Base-by-base conservation (phyloP, 139 green algal genomes). In the Marvania coccoides region DNA sequence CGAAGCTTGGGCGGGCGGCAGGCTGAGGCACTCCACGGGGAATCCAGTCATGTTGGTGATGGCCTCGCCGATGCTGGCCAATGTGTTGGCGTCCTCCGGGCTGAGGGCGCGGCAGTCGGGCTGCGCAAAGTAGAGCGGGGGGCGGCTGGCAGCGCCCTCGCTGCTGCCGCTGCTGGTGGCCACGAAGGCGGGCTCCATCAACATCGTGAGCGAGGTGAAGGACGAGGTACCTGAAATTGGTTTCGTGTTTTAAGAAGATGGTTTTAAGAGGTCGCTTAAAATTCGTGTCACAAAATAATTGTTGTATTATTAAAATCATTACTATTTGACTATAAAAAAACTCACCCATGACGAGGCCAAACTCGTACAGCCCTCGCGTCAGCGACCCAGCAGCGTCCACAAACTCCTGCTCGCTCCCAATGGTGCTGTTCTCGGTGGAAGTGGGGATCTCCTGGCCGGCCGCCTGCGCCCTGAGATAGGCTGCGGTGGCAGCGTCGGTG, bases 151-250 rank as follows among this genome's bases (percentile, higher is more conserved):
- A 47, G 13, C 10, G 65, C 39, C n/a, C 26, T 36, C 5, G 66
- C 10, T 26, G 34, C n/a, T 55, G 23, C 34, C 15, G 13, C 31
- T 8, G 33, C 34, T 40, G 13, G 63, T 47, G 2, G 42, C 15
- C 4, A 87, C 62, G 28, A 86, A 82, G 30, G 74, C 74, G 3
- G 79, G 81, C 58, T 87, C 81, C 30, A 87, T 66, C 9, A 87
- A 51, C 5, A 82, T 63, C 0, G 61, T 76, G 34, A 71, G 47
- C n/a, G 65, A 59, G 14, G 73, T 66, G 35, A 33, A 24, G 15
- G 70, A 59, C 10, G 72, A 67, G 23, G 72, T 82, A 31, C 64
- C 63, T 70, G 63, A 51, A 47, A 26, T 55, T 55, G 7, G 7
- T 26, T 26, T 57, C 5, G 4, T 13, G 33, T n/a, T n/a, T n/a